A percentile compares a stretch with the other conserved stretches of the same genome.
Evolutionary conservation across 2,329 filamentous ascomycete genomes (phyloP).

Genomic region (Calonectria hawksworthii): DNA sequence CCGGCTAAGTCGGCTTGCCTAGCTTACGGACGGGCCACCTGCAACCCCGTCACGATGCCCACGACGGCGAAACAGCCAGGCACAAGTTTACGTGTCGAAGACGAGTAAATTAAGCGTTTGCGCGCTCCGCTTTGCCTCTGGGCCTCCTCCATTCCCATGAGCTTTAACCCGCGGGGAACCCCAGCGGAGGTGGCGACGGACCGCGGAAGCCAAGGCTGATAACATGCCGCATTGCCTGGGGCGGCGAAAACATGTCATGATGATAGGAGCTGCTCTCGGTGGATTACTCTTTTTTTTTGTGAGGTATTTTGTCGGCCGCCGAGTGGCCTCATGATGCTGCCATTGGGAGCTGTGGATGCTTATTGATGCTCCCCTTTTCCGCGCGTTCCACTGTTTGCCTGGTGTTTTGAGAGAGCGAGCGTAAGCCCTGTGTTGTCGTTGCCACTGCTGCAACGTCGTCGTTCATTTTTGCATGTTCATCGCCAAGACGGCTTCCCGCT

Average conservation of each 20-base stretch:
- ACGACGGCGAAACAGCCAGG: conserved; percentile 29
- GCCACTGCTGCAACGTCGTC: neutral
- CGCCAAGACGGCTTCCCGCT: neutral
- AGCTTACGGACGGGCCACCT: conserved; percentile 32
- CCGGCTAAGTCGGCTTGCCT: conserved; percentile 44
- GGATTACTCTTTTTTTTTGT: neutral
- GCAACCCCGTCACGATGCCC: neutral
- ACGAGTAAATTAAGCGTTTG: conserved; percentile 15
- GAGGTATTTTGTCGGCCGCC: conserved; percentile 20
- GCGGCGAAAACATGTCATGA: neutral
- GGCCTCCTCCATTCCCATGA: conserved; percentile 21
- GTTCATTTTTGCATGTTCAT: neutral
- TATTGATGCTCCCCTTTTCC: neutral
- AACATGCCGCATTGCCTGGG: neutral
- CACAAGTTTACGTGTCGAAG: neutral
- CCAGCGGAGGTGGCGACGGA: conserved; percentile 23
- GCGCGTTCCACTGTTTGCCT: neutral
- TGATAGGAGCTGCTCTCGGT: conserved; percentile 9
- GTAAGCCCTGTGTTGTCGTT: neutral
- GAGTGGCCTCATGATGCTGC: conserved; percentile 19
- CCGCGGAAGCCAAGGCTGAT: neutral
- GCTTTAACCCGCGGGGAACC: conserved; percentile 26
- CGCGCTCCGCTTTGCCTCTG: conserved; percentile 18
- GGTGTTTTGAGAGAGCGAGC: neutral
- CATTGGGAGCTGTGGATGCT: neutral